Base-by-base conservation (phyloP, 331 rosid species). In the Rosa hybrid region DNA sequence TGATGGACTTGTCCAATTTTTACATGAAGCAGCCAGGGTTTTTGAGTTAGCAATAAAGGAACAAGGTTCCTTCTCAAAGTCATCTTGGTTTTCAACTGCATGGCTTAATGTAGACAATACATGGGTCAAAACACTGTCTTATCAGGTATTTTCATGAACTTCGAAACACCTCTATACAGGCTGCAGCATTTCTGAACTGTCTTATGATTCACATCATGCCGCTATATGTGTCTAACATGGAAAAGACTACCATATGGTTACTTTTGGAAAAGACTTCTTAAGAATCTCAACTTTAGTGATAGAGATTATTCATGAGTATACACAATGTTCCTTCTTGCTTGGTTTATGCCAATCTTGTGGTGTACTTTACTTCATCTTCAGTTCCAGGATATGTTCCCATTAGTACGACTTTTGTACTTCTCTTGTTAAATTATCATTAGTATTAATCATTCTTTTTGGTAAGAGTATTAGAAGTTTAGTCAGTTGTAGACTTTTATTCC, bases 31-130 rank as follows among this genome's bases (percentile, higher is more conserved):
- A 25, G 91, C 98, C 80, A 91, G 99, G 86, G 94, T 89, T 85
- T 96, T 91, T 81, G 99, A 93, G 87, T 83, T 96, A 50, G 96
- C 94, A 76, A 83, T 96, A 69, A 93, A 93, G 86, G 98, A 91
- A 76, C 92, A 86, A 56, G 86, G 85, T 56, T 83, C 96, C 5
- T 81, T 80, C 78, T 85, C 94, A 27, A 85, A 83, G 51, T 82
- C 63, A 18, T 81, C 86, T 56, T 93, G 98, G 99, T 88, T 96
- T 84, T 84, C 97, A 64, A 87, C 94, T 44, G 89, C 97, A 68
- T 96, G 96, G 99, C 84, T 91, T 88, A 97, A 97, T 60, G 82
- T 85, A 72, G 99, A 96, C 86, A 94, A 86, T 78, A 90, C 99
- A 16, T 96, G 98, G 98, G 89, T 90, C 83, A 96, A 96, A 84